These are phyloP conservation scores for Pinus tabuliformis DNA, from an alignment of 75 land plant species.

Conservation along the genomic window DNA sequence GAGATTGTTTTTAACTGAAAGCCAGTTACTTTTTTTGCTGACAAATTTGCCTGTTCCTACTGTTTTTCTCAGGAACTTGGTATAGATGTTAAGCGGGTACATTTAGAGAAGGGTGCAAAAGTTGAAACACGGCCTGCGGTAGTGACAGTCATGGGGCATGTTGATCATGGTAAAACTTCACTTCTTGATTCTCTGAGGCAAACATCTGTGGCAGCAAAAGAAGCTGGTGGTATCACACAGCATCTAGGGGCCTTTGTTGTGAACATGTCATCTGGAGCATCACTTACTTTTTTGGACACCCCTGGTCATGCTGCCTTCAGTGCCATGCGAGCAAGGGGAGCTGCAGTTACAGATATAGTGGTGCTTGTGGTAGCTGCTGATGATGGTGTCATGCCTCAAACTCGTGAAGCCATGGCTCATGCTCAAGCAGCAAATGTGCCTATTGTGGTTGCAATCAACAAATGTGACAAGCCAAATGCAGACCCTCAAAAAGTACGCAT, in stretches of 20 bases:
- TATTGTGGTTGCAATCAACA: conserved; percentile 91
- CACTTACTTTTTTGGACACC: conserved; percentile 98
- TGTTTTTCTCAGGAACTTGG: conserved; percentile 57
- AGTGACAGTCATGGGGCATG: conserved; percentile 98
- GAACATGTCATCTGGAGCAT: conserved; percentile 58
- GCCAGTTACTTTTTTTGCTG: neutral
- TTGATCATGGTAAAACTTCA: conserved; percentile 90
- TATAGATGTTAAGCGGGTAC: conserved; percentile 48
- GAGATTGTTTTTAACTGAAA: neutral
- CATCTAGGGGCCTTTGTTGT: conserved; percentile 99
- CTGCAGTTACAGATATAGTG: conserved; percentile 94
- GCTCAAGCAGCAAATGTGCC: conserved; percentile 98
- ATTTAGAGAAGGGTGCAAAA: conserved; percentile 40
- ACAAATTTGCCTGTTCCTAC: neutral
- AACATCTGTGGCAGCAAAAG: conserved; percentile 73
- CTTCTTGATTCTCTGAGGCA: conserved; percentile 15
- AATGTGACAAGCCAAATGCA: conserved; percentile 99
- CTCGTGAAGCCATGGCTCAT: conserved; percentile 98
- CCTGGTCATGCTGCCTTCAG: conserved; percentile 99
- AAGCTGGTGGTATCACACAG: conserved; percentile 99
- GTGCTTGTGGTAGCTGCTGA: conserved; percentile 99
- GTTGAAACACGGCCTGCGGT: conserved; percentile 84
- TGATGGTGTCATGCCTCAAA: conserved; percentile 99
- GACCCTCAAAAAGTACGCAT: conserved; percentile 83
- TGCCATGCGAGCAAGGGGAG: conserved; percentile 99